These are phyloP conservation scores for Avena eriantha DNA, from an alignment of 176 grass and related monocot species.

Conservation along the genomic window DNA sequence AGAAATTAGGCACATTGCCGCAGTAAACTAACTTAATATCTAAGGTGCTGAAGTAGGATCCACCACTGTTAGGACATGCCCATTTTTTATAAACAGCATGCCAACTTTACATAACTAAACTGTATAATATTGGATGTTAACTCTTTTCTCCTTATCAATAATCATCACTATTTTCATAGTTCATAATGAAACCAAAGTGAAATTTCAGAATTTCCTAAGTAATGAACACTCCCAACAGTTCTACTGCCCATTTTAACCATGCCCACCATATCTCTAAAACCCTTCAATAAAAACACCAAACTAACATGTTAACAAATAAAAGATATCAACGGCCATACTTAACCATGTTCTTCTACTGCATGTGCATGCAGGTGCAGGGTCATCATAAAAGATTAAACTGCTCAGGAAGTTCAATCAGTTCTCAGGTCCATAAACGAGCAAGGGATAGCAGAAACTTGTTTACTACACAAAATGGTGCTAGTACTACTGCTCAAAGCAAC, in stretches of 20 bases:
- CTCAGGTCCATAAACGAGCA: background rate
- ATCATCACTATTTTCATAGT: background rate
- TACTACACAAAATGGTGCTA: slow-evolving; percentile 5
- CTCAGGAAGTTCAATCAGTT: background rate
- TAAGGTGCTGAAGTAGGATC: background rate
- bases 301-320: background rate
- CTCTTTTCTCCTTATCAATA: background rate
- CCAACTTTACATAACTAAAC: background rate
- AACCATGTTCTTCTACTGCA: background rate
- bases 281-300: background rate
- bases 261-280: background rate
- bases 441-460: background rate
- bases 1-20: background rate
- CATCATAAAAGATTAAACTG: background rate
- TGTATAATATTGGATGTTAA: background rate
- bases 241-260: no score
- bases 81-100: background rate
- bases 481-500: background rate
- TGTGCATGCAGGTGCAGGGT: background rate
- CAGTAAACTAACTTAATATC: background rate
- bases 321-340: background rate
- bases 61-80: background rate
- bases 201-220: background rate
- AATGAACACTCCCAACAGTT: background rate
- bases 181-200: background rate